Evolutionary conservation across 805 yeast genomes (phyloP), one percentile per base, ranked within the genome.

Genomic region (Wickerhamiella occidentalis): DNA sequence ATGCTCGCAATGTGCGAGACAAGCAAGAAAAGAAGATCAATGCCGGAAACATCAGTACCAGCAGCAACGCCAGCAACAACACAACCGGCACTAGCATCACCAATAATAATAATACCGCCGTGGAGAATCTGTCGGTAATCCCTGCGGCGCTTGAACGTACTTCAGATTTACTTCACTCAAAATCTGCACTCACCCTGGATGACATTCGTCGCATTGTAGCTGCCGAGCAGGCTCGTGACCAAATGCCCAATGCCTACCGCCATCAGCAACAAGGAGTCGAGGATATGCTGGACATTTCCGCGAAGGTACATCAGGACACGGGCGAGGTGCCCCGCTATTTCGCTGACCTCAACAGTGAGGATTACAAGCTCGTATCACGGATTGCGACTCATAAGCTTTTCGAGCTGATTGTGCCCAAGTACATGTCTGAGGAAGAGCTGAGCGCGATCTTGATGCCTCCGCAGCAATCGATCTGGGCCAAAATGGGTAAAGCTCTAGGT

Each of bases 131-230:
- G 28, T 38, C 42, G 42, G 42, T 21, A 12, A 12, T 23, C 6
- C 44, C 44, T 8, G 49, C 58, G 15, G 59, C 58, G 2, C 68
- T 82, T 42, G 81, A 77, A 58, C 73, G 81, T 1, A 80, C 88
- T 0, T 75, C 86, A 1, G 81, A 77, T 55, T 70, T 85, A 45
- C 73, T 87, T 49, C 78, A 81, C 58, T 83, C 79, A 59, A 94
- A 90, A 56, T 85, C 83, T 56, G 81, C 90, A 0, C 74, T 92
- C 48, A 90, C 96, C 0, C 73, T 92, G 57, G 97, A 92, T 65
- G 99, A 92, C 65, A 92, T 92, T 58, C 95, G 97, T 6, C 74
- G 97, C 55, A 90, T 92, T 61, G 96, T 92, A 6, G 95, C 96
- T 1, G 90, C 95, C 8, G 96, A 92, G 59, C 96, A 90, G 64